A percentile compares a stretch with the other conserved stretches of the same genome.
These are phyloP conservation scores for Suillus bovinus DNA, from an alignment of 768 basidiomycete genomes.

Conservation along the genomic window DNA sequence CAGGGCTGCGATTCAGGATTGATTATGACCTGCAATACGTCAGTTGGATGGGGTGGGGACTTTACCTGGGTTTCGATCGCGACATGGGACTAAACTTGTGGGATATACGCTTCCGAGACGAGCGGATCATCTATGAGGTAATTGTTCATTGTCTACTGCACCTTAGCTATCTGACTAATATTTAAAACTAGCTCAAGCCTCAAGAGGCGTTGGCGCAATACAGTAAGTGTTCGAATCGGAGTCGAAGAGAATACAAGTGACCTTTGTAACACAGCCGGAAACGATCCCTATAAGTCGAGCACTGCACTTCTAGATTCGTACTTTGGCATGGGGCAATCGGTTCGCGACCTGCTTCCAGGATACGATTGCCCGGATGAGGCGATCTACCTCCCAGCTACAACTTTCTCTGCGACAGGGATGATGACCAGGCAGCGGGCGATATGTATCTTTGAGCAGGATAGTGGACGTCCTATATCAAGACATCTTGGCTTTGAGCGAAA, in stretches of 20 bases:
- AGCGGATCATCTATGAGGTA: conserved; percentile 64
- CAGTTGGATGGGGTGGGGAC: conserved; percentile 67
- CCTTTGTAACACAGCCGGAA: conserved; percentile 43
- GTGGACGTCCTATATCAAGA: conserved; percentile 54
- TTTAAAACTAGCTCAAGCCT: conserved; percentile 46
- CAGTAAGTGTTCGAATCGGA: conserved; percentile 30
- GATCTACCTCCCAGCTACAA: conserved; percentile 56
- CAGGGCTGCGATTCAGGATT: conserved; percentile 57
- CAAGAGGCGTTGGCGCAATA: conserved; percentile 67
- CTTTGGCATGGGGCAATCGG: conserved; percentile 60
- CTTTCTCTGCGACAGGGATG: conserved; percentile 44
- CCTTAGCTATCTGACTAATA: not conserved
- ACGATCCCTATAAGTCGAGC: conserved; percentile 59
- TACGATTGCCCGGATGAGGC: conserved; percentile 70
- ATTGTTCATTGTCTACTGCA: not conserved
- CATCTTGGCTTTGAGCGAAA: conserved; percentile 54
- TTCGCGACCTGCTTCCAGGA: conserved; percentile 59
- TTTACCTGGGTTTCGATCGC: conserved; percentile 64
- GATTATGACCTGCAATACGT: conserved; percentile 52
- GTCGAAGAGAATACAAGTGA: not conserved
- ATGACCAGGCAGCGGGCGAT: conserved; percentile 52
- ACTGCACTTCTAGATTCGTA: conserved; percentile 64
- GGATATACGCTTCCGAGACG: conserved; percentile 57
- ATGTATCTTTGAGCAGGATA: conserved; percentile 66
- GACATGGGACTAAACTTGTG: conserved; percentile 70